Conservation (phyloP, 352 stramenopile species). For the Phytophthora hibernalis region DNA sequence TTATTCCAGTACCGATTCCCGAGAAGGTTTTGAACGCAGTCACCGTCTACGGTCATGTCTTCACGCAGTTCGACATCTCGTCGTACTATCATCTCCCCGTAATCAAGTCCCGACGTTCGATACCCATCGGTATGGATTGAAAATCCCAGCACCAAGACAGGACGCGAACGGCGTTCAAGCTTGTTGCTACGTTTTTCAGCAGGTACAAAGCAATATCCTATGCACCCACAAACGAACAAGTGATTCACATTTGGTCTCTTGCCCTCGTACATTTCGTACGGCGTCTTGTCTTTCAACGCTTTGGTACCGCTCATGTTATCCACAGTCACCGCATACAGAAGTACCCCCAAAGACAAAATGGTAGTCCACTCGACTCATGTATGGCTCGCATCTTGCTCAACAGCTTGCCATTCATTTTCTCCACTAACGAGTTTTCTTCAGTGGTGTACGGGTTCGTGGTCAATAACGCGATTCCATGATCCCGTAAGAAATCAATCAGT, state of each 20-base stretch:
- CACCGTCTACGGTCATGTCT: neutral
- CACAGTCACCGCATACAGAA: neutral
- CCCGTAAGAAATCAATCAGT: neutral
- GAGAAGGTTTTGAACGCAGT: neutral
- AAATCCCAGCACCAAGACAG: neutral
- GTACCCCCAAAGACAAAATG: neutral
- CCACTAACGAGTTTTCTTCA: neutral
- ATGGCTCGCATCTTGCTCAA: constrained; percentile 1
- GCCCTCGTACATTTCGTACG: neutral
- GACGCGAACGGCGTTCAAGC: neutral
- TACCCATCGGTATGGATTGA: neutral
- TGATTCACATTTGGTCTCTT: neutral
- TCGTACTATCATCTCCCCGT: neutral
- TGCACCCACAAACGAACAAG: neutral
- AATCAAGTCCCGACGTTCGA: neutral
- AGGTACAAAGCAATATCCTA: neutral
- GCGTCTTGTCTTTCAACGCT: neutral
- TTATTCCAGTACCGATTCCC: neutral
- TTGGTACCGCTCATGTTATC: neutral
- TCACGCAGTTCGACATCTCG: neutral
- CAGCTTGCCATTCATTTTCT: neutral
- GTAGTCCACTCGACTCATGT: neutral
- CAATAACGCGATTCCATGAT: neutral
- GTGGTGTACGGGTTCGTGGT: neutral
- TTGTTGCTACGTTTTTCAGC: neutral